Conservation (phyloP, 208 protist species). For the Leishmania turanica region DNA sequence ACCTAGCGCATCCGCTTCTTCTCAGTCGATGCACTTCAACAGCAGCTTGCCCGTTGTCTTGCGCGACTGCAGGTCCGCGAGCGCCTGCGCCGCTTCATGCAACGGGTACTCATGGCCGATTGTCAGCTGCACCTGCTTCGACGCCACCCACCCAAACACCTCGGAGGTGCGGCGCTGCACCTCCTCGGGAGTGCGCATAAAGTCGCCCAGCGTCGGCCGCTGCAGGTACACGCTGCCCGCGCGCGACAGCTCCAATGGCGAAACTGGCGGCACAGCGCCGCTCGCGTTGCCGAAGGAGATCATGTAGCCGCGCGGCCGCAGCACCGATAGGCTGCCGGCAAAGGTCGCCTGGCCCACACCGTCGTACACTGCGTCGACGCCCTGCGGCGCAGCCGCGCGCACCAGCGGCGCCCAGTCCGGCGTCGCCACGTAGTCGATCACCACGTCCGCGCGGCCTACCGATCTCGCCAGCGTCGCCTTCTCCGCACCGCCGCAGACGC, state of each 20-base stretch:
- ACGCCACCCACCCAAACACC: slow-evolving; percentile 63
- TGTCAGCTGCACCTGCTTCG: slow-evolving; percentile 50
- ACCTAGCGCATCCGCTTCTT: background rate
- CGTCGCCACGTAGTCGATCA: slow-evolving; percentile 68
- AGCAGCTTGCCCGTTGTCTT: slow-evolving; percentile 65
- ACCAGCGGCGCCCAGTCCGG: slow-evolving; percentile 66
- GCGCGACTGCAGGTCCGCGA: slow-evolving; percentile 48
- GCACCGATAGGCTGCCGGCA: slow-evolving; percentile 57
- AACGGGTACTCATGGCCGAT: slow-evolving; percentile 58
- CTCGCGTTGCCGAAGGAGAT: slow-evolving; percentile 93
- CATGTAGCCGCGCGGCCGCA: slow-evolving; percentile 82
- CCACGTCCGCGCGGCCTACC: slow-evolving; percentile 61
- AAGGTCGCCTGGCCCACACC: slow-evolving; percentile 88
- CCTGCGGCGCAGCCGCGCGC: slow-evolving; percentile 41
- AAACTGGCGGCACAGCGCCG: slow-evolving; percentile 69
- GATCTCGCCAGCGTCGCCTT: slow-evolving; percentile 65
- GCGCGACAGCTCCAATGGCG: slow-evolving; percentile 59
- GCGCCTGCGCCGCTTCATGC: slow-evolving; percentile 54
- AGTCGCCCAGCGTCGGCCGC: slow-evolving; percentile 76
- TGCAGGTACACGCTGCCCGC: slow-evolving; percentile 81
- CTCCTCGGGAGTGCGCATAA: slow-evolving; percentile 47
- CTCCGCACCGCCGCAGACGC: slow-evolving; percentile 64
- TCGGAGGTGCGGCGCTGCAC: slow-evolving; percentile 44
- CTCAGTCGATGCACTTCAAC: slow-evolving; percentile 27
- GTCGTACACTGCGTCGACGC: slow-evolving; percentile 88